Evolutionary conservation across 352 stramenopile genomes (phyloP).

Genomic region (Globisporangium okanoganense): DNA sequence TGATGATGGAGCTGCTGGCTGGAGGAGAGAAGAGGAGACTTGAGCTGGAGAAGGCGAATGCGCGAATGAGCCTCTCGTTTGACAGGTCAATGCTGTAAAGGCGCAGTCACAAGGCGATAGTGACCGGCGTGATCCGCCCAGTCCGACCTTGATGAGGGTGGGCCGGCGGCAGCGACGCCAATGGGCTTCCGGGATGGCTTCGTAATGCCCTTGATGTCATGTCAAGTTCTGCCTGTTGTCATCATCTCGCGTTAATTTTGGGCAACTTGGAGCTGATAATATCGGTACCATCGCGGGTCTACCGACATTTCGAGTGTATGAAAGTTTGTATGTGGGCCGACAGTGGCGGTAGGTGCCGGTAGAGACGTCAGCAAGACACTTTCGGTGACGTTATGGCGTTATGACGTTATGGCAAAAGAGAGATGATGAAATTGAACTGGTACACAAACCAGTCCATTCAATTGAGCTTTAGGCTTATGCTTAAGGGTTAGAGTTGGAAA

Average conservation of each 20-base stretch:
- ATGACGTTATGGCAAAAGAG: background rate
- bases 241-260: background rate
- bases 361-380: background rate
- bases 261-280: background rate
- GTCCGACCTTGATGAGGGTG: background rate
- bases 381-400: background rate
- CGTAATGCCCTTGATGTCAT: slow-evolving; percentile 3
- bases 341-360: slow-evolving; percentile 5
- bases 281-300: background rate
- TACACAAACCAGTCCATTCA: background rate
- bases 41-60: slow-evolving; percentile 5
- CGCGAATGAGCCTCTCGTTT: slow-evolving; percentile 3
- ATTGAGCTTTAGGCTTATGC: too few relatives aligned
- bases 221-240: background rate
- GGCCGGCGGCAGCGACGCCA: background rate
- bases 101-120: background rate
- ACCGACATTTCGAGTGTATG: background rate
- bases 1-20: background rate
- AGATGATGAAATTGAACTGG: background rate
- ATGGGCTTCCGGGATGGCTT: background rate
- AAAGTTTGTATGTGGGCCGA: background rate
- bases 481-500: too few relatives aligned
- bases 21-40: slow-evolving; percentile 1
- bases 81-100: background rate
- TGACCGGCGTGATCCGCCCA: background rate